Percentiles rank a stretch among this genome's conserved stretches.
phyloP scores from a whole-genome alignment of 257 asterid species.

The Asclepias syriaca region DNA sequence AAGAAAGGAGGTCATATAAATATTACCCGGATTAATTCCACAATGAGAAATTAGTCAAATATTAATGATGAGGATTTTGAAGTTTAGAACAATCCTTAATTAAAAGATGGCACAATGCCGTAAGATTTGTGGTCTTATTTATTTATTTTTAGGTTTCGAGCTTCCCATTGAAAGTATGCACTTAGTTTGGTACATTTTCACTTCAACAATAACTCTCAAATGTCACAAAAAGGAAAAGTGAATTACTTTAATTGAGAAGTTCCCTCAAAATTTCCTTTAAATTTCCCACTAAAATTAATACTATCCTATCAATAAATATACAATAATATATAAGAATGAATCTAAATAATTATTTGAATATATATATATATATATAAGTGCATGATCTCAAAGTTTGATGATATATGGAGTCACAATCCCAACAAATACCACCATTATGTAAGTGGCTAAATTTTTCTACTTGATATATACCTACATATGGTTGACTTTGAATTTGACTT shows the following conservation, averaged over 20 bases:
- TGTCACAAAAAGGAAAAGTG: neutral
- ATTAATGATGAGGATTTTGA: conserved; percentile 9
- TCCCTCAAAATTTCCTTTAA: too few species aligned
- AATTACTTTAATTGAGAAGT: too few species aligned
- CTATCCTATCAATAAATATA: too few species aligned
- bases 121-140: too few species aligned
- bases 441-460: conserved; percentile 12
- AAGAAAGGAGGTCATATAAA: too few species aligned
- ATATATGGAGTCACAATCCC: neutral
- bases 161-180: neutral
- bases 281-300: too few species aligned
- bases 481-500: conserved; percentile 11
- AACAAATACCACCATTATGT: neutral
- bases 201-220: neutral
- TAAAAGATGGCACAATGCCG: neutral
- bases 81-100: neutral
- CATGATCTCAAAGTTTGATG: too few species aligned
- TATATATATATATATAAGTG: too few species aligned
- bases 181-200: conserved; percentile 2
- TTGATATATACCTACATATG: neutral
- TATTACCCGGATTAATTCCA: neutral
- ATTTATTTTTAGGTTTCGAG: neutral
- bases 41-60: neutral
- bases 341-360: too few species aligned
- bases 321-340: too few species aligned